Conservation (phyloP, 1,284 basidiomycete genomes). For the Butyriboletus appendiculatus region DNA sequence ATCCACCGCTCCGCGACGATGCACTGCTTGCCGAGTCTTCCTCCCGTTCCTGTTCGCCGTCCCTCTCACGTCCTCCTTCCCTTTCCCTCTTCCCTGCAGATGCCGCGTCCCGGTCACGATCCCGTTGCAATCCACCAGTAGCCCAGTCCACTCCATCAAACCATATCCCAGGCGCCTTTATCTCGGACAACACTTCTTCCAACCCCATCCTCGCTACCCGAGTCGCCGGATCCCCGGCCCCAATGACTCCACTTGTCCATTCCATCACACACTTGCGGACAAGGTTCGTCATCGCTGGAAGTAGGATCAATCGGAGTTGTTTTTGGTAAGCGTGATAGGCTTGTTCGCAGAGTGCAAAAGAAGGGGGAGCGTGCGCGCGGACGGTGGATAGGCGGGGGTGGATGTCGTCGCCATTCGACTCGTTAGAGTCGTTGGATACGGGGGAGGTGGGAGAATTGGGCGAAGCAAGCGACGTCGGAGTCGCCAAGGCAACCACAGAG, state of each 20-base stretch:
- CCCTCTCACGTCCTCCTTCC: slow-evolving; percentile 34
- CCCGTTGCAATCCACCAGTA: slow-evolving; percentile 16
- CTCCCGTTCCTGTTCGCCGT: slow-evolving; percentile 33
- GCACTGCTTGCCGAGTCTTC: slow-evolving; percentile 47
- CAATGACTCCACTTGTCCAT: slow-evolving; percentile 38
- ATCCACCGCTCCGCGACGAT: slow-evolving; percentile 48
- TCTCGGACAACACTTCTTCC: slow-evolving; percentile 57
- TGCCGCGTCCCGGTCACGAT: slow-evolving; percentile 7
- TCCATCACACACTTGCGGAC: slow-evolving; percentile 65
- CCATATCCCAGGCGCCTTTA: slow-evolving; percentile 62
- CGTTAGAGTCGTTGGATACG: slow-evolving; percentile 12
- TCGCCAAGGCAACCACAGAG: slow-evolving; percentile 11
- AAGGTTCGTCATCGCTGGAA: slow-evolving; percentile 66
- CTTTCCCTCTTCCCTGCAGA: slow-evolving; percentile 40
- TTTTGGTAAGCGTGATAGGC: slow-evolving; percentile 56
- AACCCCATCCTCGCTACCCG: slow-evolving; percentile 53
- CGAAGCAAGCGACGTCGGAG: slow-evolving; percentile 25
- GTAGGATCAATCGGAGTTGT: slow-evolving; percentile 56
- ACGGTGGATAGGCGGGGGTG: slow-evolving; percentile 54
- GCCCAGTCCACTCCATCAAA: slow-evolving; percentile 67
- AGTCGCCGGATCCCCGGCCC: slow-evolving; percentile 41
- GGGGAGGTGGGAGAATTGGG: slow-evolving; percentile 11
- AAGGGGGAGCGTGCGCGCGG: slow-evolving; percentile 51
- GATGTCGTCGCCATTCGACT: slow-evolving; percentile 28
- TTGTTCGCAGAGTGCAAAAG: slow-evolving; percentile 56